phyloP scores from a whole-genome alignment of 192 early-diverging fungal genomes.

The Umbelopsis vinacea region DNA sequence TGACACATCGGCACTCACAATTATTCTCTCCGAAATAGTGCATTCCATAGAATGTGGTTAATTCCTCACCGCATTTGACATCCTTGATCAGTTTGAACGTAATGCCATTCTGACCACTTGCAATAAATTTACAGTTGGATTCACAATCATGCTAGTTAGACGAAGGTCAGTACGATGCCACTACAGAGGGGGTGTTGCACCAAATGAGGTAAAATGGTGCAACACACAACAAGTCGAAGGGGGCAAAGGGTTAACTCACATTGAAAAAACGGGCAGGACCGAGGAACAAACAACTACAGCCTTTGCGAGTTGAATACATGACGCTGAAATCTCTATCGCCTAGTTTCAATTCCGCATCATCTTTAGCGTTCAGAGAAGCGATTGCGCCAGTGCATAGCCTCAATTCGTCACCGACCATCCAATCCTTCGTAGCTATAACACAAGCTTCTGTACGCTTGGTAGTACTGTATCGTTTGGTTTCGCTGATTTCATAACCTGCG shows the following conservation, averaged over 20 bases:
- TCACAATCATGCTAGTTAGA: constrained; percentile 62
- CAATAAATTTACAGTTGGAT: constrained; percentile 57
- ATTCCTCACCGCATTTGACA: constrained; percentile 60
- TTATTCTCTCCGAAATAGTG: constrained; percentile 67
- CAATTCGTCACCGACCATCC: constrained; percentile 52
- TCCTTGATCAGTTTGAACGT: constrained; percentile 57
- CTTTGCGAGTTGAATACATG: constrained; percentile 50
- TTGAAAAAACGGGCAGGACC: constrained; percentile 70
- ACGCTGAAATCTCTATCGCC: constrained; percentile 53
- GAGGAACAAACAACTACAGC: constrained; percentile 57
- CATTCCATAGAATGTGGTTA: constrained; percentile 62
- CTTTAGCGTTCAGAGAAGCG: constrained; percentile 49
- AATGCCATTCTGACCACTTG: constrained; percentile 50
- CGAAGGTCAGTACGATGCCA: not conserved
- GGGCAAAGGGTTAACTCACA: constrained; percentile 35
- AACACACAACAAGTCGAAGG: not conserved
- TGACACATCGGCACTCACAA: constrained; percentile 62
- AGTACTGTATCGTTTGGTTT: constrained; percentile 54
- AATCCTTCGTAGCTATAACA: constrained; percentile 53
- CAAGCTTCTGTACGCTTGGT: constrained; percentile 56
- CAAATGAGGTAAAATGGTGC: constrained; percentile 11
- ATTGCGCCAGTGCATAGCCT: constrained; percentile 56
- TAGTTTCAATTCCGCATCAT: constrained; percentile 55
- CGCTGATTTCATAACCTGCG: constrained; percentile 61
- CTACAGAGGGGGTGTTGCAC: not conserved